Base-by-base conservation (phyloP, 2,329 filamentous ascomycete genomes). In the Xylariomycetidae sp. region DNA sequence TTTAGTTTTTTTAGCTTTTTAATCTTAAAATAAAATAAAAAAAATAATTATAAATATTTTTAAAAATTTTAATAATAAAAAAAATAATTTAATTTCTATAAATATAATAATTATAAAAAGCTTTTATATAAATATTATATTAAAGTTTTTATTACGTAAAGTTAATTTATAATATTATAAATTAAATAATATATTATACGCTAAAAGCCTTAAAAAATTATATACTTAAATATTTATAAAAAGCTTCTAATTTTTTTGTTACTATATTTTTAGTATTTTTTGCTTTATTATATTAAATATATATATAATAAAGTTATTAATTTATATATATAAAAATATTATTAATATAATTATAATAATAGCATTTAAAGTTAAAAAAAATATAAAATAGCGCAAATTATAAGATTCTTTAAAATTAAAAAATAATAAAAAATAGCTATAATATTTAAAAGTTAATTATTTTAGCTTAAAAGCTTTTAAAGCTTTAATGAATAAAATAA, bases 121-220 rank as follows among this genome's bases (percentile, higher is more conserved):
- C 3, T 27, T 27, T 14, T 27, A 27, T 27, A 6, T 14, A 16
- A 27, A 27, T 27, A 27, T 27, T 27, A 27, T 27, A 16, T 27
- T 14, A 27, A 26, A 26, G 15, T n/a, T 14, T 26, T 15, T 13
- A 4, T 27, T 27, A 16, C 15, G 15, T 13, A 27, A 27, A 27
- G 25, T 26, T 13, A 26, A 27, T 16, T n/a, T 27, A n/a, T 27
- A 27, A 27, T 27, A 15, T 27, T 27, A 27, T 15, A 15, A 15
- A 14, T 16, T 27, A 16, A 27, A 27, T 8, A 16, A 16, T 10
- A 16, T 27, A 27, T 27, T 27, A 16, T 8, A 11, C 4, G 15
- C 10, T 27, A 27, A 27, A 6, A 27, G 15, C 6, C 9, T 16
- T 4, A 16, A 27, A 7, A 14, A 14, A 27, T 15, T 10, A 16